Base-by-base conservation (phyloP, 2,329 filamentous ascomycete species). In the Colletotrichum euphorbiae region DNA sequence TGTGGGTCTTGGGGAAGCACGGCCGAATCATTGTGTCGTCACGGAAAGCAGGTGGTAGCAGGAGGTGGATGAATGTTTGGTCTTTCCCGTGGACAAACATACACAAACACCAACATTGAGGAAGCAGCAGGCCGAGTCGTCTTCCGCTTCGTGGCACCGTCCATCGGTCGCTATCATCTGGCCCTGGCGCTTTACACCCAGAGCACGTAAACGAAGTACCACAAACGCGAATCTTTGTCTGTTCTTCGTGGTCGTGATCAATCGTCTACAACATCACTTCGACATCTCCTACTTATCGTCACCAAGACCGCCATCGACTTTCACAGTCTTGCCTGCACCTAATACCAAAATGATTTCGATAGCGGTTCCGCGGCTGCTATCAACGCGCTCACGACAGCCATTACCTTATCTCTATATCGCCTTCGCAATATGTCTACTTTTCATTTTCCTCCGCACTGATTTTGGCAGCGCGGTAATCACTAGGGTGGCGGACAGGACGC, bases 311-410 rank as follows among this genome's bases (percentile, higher is more conserved):
- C 28, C 15, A 38, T n/a, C 42, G 17, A n/a, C 0, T 28, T 24
- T 17, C 21, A n/a, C n/a, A 9, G 7, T 31, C 15, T 13, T n/a
- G 2, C 7, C 4, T 40, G 12, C 15, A 21, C 2, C 9, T 7
- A 15, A n/a, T 7, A 38, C 11, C 19, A 58, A 17, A 1, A 68
- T 68, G 65, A 21, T 68, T 24, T 68, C 65, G n/a, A 24, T 68
- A 48, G 51, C 52, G 58, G 52, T 52, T 4, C 52, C 60, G 3
- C 61, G 65, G 13, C 19, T 64, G 65, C 46, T 64, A n/a, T 46
- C 51, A 12, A 54, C 60, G 13, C 38, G 55, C 8, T 54, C n/a
- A 17, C 54, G 46, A 24, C 52, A 8, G 15, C 60, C 56, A 6
- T 31, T 45, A 5, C n/a, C 60, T 2, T 19, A 52, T 24, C 1